Percentiles rank a stretch among this genome's conserved stretches.
phyloP scores from a whole-genome alignment of 257 asterid species.

The Oldenlandia corymbosa region DNA sequence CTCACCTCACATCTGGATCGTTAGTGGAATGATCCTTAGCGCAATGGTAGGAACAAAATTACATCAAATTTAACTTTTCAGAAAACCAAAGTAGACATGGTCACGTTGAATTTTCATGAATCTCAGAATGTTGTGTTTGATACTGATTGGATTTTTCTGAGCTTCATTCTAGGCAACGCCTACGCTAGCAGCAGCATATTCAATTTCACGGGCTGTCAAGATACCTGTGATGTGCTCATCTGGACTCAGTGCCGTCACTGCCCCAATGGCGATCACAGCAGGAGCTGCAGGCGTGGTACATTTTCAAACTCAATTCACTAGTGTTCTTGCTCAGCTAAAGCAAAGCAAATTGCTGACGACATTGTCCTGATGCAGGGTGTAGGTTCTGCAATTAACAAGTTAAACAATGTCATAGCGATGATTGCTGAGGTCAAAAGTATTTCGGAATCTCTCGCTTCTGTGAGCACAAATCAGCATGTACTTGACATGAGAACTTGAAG shows the following conservation, averaged over 20 bases:
- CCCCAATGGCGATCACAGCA: constrained; percentile 86
- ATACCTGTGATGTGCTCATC: constrained; percentile 89
- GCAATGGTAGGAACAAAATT: neutral
- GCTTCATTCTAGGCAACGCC: constrained; percentile 62
- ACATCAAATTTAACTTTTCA: too few species aligned
- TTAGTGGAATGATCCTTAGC: neutral
- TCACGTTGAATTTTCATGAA: too few species aligned
- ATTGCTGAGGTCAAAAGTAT: constrained; percentile 75
- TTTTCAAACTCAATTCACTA: neutral
- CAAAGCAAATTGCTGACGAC: neutral
- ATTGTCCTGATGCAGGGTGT: constrained; percentile 52
- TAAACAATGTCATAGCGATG: constrained; percentile 83
- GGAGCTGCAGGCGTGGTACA: constrained; percentile 94
- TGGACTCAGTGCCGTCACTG: constrained; percentile 81
- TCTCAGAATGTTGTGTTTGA: neutral
- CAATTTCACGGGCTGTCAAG: constrained; percentile 73
- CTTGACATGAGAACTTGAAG: constrained; percentile 30
- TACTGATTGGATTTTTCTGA: constrained; percentile 6
- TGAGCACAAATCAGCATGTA: constrained; percentile 23
- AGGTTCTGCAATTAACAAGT: constrained; percentile 91
- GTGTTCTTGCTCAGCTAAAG: neutral
- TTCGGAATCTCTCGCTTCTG: constrained; percentile 46
- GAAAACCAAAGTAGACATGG: neutral
- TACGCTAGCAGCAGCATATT: constrained; percentile 80
- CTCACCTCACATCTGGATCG: too few species aligned